phyloP scores from a whole-genome alignment of 2,329 filamentous ascomycete genomes.

The Colletotrichum trifolii region DNA sequence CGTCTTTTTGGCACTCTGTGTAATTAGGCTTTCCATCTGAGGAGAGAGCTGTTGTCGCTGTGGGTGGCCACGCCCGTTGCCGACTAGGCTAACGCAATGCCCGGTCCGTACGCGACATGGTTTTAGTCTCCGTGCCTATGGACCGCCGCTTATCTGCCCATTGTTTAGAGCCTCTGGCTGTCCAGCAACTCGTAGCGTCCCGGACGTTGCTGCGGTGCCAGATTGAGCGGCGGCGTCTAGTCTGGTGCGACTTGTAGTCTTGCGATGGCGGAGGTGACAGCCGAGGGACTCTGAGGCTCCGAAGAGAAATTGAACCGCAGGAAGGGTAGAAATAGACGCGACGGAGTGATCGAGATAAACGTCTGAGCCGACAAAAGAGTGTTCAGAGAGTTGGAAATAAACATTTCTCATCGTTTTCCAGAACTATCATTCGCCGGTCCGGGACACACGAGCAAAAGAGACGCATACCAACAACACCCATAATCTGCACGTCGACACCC shows the following conservation, averaged over 20 bases:
- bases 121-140: slow-evolving; percentile 27
- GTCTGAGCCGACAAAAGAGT: not conserved
- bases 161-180: not conserved
- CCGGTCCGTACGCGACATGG: slow-evolving; percentile 23
- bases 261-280: slow-evolving; percentile 20
- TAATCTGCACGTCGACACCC: slow-evolving; percentile 28
- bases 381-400: slow-evolving; percentile 8
- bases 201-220: slow-evolving; percentile 24
- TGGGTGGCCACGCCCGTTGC: slow-evolving; percentile 25
- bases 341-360: slow-evolving; percentile 15
- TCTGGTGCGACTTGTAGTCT: slow-evolving; percentile 8
- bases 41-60: slow-evolving; percentile 10
- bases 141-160: slow-evolving; percentile 5
- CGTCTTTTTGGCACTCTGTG: not conserved
- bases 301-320: no score
- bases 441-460: slow-evolving; percentile 2
- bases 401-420: not conserved
- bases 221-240: slow-evolving; percentile 12
- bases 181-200: slow-evolving; percentile 15
- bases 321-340: not conserved
- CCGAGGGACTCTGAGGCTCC: no score
- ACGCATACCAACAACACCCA: slow-evolving; percentile 14
- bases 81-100: slow-evolving; percentile 28
- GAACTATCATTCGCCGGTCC: not conserved
- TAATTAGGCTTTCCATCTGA: slow-evolving; percentile 32